These are phyloP conservation scores for Tolypocladium tundrense DNA, from an alignment of 2,329 filamentous ascomycete genomes.

Conservation along the genomic window DNA sequence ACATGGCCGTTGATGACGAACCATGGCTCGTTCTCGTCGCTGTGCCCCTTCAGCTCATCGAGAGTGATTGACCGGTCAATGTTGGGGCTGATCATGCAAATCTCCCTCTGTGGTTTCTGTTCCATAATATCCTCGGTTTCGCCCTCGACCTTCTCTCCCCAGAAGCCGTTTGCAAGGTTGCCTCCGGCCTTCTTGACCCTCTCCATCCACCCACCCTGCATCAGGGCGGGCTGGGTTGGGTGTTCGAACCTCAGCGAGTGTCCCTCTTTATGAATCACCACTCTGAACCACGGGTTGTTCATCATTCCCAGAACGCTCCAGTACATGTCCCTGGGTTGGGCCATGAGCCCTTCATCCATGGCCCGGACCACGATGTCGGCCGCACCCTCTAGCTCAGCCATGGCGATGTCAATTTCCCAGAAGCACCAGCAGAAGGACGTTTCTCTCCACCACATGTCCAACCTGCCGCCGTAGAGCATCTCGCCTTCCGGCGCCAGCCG, in stretches of 20 bases:
- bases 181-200: conserved; percentile 74
- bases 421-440: conserved; percentile 87
- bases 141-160: conserved; percentile 63
- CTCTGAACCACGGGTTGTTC: conserved; percentile 91
- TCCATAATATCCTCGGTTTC: conserved; percentile 30
- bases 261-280: conserved; percentile 62
- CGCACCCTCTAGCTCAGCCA: conserved; percentile 50
- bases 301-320: conserved; percentile 96
- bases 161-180: conserved; percentile 69
- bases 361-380: conserved; percentile 71
- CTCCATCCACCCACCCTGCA: conserved; percentile 88
- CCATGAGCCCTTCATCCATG: conserved; percentile 84
- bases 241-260: conserved; percentile 66
- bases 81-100: conserved; percentile 66
- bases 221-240: conserved; percentile 69
- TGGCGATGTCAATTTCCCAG: conserved; percentile 63
- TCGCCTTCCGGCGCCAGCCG: conserved; percentile 48
- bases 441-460: conserved; percentile 78
- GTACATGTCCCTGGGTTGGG: conserved; percentile 88
- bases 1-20: conserved; percentile 84
- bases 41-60: conserved; percentile 62
- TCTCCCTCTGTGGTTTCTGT: conserved; percentile 48
- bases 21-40: conserved; percentile 60
- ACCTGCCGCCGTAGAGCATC: conserved; percentile 60
- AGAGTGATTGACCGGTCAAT: conserved; percentile 54